These are phyloP conservation scores for Paulownia fortunei DNA, from an alignment of 257 asterid species.

Conservation along the genomic window DNA sequence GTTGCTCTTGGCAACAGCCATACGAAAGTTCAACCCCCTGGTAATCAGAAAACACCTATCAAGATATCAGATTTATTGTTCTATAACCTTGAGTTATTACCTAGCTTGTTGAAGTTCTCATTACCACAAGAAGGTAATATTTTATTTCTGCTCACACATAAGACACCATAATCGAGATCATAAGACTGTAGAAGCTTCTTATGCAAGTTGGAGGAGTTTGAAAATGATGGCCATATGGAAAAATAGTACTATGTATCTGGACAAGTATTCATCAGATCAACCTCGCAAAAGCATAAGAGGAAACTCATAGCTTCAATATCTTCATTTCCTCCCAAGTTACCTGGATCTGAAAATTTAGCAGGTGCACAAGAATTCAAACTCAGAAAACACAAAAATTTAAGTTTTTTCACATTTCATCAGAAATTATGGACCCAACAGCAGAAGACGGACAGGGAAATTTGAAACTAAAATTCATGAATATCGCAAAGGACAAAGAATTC, in stretches of 20 bases:
- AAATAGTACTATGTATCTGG: slow-evolving; percentile 22
- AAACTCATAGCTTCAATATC: slow-evolving; percentile 35
- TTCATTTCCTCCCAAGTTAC: slow-evolving; percentile 39
- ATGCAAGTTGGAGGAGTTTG: slow-evolving; percentile 36
- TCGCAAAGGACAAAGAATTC: slow-evolving; percentile 16
- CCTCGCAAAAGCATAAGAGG: slow-evolving; percentile 28
- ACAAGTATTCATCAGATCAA: slow-evolving; percentile 20
- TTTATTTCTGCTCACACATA: slow-evolving; percentile 29
- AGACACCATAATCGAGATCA: slow-evolving; percentile 34
- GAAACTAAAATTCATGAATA: not conserved
- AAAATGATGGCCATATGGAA: slow-evolving; percentile 32
- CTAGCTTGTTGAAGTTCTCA: slow-evolving; percentile 15
- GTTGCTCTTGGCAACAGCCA: slow-evolving; percentile 82
- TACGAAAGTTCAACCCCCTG: slow-evolving; percentile 44
- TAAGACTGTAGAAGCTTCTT: slow-evolving; percentile 37
- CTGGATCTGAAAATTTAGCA: slow-evolving; percentile 53
- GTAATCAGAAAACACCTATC: slow-evolving; percentile 30
- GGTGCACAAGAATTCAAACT: slow-evolving; percentile 20
- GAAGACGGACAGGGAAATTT: not conserved
- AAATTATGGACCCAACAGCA: not conserved
- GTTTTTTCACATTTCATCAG: not conserved
- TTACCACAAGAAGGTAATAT: slow-evolving; percentile 18
- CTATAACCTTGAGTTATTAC: slow-evolving; percentile 19
- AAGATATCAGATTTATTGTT: slow-evolving; percentile 32
- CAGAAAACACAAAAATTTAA: not conserved